Conservation (phyloP, 306 rosid species). For the Styphnolobium japonicum region DNA sequence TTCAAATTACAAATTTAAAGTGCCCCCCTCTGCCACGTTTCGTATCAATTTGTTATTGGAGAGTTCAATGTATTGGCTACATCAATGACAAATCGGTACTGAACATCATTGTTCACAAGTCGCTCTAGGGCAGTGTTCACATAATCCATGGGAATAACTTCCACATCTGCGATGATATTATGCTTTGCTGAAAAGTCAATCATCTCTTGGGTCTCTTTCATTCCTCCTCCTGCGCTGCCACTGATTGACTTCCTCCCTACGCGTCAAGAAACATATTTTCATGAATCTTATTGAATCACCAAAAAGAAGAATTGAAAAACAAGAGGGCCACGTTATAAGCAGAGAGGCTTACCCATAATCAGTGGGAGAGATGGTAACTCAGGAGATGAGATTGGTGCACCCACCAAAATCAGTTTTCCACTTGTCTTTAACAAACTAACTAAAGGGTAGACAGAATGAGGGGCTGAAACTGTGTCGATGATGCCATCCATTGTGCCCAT, state of each 20-base stretch:
- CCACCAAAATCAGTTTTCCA: constrained; percentile 27
- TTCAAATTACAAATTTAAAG: too few species aligned
- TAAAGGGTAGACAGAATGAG: constrained; percentile 15
- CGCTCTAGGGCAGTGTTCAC: constrained; percentile 19
- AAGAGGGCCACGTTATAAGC: too few species aligned
- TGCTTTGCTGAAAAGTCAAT: constrained; percentile 16
- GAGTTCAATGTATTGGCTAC: constrained; percentile 7
- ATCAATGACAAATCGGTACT: constrained; percentile 38
- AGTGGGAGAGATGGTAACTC: constrained; percentile 21
- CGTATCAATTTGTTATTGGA: neutral
- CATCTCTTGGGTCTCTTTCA: constrained; percentile 30
- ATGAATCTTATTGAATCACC: neutral
- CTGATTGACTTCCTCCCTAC: constrained; percentile 15
- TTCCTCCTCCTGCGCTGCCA: constrained; percentile 17
- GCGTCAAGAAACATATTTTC: neutral
- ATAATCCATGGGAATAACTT: constrained; percentile 28
- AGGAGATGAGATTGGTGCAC: constrained; percentile 7
- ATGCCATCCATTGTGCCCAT: constrained; percentile 27
- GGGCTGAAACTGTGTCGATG: constrained; percentile 23
- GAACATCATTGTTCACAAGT: constrained; percentile 13
- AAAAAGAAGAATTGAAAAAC: neutral
- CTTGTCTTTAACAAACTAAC: neutral
- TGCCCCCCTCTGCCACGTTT: neutral
- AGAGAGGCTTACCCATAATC: neutral
- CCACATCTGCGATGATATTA: constrained; percentile 8